phyloP scores from a whole-genome alignment of 2,329 filamentous ascomycete species.

The Trichoderma asperellum region DNA sequence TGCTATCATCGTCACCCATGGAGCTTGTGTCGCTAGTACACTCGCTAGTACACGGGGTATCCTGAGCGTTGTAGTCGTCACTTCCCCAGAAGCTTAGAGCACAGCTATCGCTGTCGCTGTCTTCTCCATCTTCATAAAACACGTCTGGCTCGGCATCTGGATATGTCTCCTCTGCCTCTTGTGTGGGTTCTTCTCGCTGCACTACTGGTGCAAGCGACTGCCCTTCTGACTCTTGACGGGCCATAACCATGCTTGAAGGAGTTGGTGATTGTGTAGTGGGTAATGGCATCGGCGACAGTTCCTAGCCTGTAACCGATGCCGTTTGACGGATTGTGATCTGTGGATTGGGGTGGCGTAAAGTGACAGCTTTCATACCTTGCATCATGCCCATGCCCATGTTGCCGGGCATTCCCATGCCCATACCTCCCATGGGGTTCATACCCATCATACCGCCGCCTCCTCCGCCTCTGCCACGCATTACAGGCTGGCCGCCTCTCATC shows the following conservation, averaged over 20 bases:
- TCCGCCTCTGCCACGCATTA: constrained; percentile 54
- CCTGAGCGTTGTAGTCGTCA: neutral
- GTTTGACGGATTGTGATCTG: constrained; percentile 28
- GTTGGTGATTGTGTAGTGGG: neutral
- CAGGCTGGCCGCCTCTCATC: constrained; percentile 55
- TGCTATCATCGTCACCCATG: neutral
- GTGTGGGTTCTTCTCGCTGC: neutral
- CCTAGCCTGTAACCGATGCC: constrained; percentile 16
- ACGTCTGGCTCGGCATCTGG: neutral
- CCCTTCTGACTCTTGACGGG: neutral
- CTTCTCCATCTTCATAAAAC: neutral
- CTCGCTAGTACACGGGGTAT: neutral
- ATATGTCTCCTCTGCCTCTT: neutral
- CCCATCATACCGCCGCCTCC: constrained; percentile 56
- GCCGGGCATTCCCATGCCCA: constrained; percentile 62
- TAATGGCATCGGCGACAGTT: neutral
- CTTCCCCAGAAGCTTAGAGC: neutral
- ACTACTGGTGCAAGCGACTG: neutral
- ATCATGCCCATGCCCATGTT: constrained; percentile 61
- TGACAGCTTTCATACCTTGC: constrained; percentile 38
- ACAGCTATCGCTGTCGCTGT: neutral
- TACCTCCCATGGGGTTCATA: constrained; percentile 53
- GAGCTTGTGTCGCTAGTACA: neutral
- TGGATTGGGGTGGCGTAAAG: constrained; percentile 1
- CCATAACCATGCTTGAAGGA: neutral